phyloP scores from a whole-genome alignment of 176 grass and related monocot genomes.

The Aegilops longissima region DNA sequence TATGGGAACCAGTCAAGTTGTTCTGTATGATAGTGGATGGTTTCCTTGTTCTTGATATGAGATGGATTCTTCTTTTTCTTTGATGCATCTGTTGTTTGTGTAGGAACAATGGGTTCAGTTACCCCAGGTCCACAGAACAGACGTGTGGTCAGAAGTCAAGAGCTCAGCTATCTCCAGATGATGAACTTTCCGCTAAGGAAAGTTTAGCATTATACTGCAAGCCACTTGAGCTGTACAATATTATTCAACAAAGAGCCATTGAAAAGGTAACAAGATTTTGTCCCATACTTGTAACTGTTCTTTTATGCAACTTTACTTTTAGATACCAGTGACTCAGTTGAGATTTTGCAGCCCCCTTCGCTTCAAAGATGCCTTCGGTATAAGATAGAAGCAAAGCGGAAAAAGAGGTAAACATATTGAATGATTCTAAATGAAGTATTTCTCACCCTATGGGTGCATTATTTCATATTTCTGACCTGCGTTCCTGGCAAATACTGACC shows the following conservation, averaged over 20 bases:
- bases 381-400: slow-evolving; percentile 65
- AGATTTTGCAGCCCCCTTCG: slow-evolving; percentile 66
- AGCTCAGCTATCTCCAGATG: slow-evolving; percentile 41
- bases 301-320: slow-evolving; percentile 18
- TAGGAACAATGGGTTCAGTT: slow-evolving; percentile 51
- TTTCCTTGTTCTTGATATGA: not conserved
- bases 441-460: not conserved
- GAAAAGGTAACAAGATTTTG: slow-evolving; percentile 55
- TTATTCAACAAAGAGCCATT: slow-evolving; percentile 53
- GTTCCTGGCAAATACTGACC: slow-evolving; percentile 11
- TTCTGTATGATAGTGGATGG: slow-evolving; percentile 6
- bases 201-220: slow-evolving; percentile 60
- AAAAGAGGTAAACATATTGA: slow-evolving; percentile 66
- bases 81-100: slow-evolving; percentile 4
- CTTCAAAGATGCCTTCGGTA: slow-evolving; percentile 85
- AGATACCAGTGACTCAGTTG: slow-evolving; percentile 13
- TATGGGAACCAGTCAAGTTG: slow-evolving; percentile 3
- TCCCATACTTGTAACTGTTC: not conserved
- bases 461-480: not conserved
- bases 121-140: slow-evolving; percentile 55
- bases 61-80: slow-evolving; percentile 17
- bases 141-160: slow-evolving; percentile 58
- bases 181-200: slow-evolving; percentile 65
- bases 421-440: not conserved
- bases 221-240: slow-evolving; percentile 62